phyloP scores from a whole-genome alignment of 148 eudicot species.

The Fallopia convolvulus region DNA sequence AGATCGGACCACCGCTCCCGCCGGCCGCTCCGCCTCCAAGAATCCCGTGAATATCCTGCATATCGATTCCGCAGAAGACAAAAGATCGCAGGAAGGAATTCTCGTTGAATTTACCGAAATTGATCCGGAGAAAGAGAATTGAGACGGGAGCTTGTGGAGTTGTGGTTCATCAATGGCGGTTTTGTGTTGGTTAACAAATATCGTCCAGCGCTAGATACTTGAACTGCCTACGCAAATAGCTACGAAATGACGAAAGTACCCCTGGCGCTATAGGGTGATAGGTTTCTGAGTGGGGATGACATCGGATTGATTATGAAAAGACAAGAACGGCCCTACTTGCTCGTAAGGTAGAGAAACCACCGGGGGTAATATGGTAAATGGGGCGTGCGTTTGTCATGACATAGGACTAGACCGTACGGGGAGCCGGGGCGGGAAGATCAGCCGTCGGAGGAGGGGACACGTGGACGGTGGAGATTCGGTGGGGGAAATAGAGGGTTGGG shows the following conservation, averaged over 20 bases:
- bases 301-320: neutral
- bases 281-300: neutral
- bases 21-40: neutral
- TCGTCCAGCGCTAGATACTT: neutral
- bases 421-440: neutral
- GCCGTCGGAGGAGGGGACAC: neutral
- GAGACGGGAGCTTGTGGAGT: neutral
- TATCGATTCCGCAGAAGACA: neutral
- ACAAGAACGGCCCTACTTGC: neutral
- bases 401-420: neutral
- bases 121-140: neutral
- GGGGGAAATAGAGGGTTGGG: neutral
- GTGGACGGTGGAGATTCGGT: neutral
- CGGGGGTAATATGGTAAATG: neutral
- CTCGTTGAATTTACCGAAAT: no score
- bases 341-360: neutral
- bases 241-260: neutral
- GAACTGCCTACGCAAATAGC: neutral
- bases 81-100: neutral
- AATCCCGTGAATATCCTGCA: conserved; percentile 2
- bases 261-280: neutral
- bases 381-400: neutral
- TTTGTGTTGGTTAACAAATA: neutral
- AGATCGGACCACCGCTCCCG: neutral
- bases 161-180: conserved; percentile 11